Percentiles rank a stretch among this genome's conserved stretches.
phyloP scores from a whole-genome alignment of 179 eudicot genomes.

The Corrigiola litoralis region DNA sequence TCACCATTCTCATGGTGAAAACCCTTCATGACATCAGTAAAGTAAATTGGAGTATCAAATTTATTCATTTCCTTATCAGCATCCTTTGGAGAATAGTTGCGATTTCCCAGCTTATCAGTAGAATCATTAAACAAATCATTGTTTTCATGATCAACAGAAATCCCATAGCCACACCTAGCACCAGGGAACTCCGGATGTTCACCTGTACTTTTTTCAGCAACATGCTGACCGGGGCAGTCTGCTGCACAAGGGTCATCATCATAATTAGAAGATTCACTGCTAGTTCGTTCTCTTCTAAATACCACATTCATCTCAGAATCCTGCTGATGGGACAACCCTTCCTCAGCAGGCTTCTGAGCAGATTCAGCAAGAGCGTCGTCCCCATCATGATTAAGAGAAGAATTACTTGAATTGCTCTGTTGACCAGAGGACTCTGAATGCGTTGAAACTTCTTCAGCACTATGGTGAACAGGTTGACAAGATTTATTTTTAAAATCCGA shows the following conservation, averaged over 20 bases:
- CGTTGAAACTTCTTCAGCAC: not conserved
- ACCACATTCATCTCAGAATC: slow-evolving; percentile 10
- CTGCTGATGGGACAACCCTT: not conserved
- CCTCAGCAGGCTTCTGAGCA: slow-evolving; percentile 2
- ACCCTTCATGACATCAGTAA: slow-evolving; percentile 7
- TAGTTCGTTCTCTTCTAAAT: not conserved
- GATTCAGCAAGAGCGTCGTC: slow-evolving; percentile 3
- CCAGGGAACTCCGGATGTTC: slow-evolving; percentile 1
- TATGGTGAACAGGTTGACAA: too few relatives aligned
- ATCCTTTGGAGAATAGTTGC: not conserved
- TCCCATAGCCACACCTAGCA: not conserved
- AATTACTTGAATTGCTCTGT: not conserved
- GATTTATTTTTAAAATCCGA: too few relatives aligned
- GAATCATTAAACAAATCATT: not conserved
- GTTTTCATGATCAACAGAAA: not conserved
- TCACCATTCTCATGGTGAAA: not conserved
- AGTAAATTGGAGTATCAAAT: not conserved
- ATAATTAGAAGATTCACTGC: not conserved
- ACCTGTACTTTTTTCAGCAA: not conserved
- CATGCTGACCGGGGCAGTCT: not conserved
- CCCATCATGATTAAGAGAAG: not conserved
- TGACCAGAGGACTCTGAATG: not conserved
- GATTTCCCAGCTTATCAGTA: not conserved
- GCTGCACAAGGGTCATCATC: slow-evolving; percentile 4
- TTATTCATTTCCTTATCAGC: slow-evolving; percentile 5